phyloP scores from a whole-genome alignment of 139 green algal genomes.

The Chlorella sp. region DNA sequence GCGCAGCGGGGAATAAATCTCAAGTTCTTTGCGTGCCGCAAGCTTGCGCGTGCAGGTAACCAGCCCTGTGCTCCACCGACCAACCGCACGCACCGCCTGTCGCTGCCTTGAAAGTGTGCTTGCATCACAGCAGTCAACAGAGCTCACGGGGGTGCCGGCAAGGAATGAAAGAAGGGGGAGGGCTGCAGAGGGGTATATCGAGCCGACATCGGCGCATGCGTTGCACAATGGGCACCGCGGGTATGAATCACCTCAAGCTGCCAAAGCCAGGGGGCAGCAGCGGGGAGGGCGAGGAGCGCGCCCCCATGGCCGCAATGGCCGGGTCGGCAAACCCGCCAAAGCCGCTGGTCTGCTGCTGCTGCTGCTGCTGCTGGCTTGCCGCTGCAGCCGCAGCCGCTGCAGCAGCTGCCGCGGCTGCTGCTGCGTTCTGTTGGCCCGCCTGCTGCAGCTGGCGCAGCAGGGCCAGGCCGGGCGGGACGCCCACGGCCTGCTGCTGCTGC shows the following conservation, averaged over 20 bases:
- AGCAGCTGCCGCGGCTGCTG: background rate
- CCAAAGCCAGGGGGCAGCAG: constrained; percentile 26
- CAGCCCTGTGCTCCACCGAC: too few relatives aligned
- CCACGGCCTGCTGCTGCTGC: background rate
- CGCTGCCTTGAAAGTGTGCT: too few relatives aligned
- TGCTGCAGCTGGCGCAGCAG: constrained; percentile 52
- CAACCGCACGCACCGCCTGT: too few relatives aligned
- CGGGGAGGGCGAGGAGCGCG: background rate
- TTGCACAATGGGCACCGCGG: background rate
- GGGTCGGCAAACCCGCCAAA: constrained; percentile 9
- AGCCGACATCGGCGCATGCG: too few relatives aligned
- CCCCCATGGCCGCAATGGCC: constrained; percentile 8
- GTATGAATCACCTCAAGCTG: background rate
- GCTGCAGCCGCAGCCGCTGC: background rate
- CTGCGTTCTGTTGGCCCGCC: background rate
- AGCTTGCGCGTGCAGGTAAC: too few relatives aligned
- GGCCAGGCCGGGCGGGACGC: constrained; percentile 31
- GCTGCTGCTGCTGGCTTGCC: constrained; percentile 27
- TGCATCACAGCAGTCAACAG: too few relatives aligned
- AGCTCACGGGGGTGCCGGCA: too few relatives aligned
- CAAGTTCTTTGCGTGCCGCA: too few relatives aligned
- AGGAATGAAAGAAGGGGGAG: too few relatives aligned
- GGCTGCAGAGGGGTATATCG: too few relatives aligned
- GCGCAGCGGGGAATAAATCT: too few relatives aligned
- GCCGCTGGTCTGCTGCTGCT: background rate